A percentile compares a stretch with the other conserved stretches of the same genome.
Conservation (phyloP, 1,139 yeast species). For the Magnusiomyces magnusii region DNA sequence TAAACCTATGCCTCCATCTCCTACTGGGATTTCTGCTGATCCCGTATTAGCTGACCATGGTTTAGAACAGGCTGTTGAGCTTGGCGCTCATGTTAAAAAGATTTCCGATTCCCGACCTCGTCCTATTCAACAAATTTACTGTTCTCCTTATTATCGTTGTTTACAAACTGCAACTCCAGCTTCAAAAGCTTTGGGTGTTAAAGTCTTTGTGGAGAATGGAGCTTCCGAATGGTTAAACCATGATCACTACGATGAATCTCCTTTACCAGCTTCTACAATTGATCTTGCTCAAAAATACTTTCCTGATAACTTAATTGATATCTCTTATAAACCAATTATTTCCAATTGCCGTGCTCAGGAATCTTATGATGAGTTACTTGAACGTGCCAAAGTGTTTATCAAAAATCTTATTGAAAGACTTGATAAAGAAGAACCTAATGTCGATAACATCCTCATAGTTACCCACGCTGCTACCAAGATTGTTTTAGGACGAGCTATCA, state of each 20-base stretch:
- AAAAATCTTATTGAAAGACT: conserved; percentile 43
- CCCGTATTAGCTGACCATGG: conserved; percentile 78
- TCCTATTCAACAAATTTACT: conserved; percentile 51
- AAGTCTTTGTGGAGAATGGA: conserved; percentile 45
- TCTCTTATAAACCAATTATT: conserved; percentile 39
- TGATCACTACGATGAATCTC: conserved; percentile 19
- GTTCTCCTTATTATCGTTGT: conserved; percentile 88
- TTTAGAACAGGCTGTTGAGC: conserved; percentile 65
- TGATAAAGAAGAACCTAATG: conserved; percentile 47
- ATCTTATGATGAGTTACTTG: conserved; percentile 51
- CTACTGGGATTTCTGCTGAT: conserved; percentile 78
- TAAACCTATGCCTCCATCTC: conserved; percentile 61
- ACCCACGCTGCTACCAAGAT: conserved; percentile 85
- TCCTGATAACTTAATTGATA: conserved; percentile 30
- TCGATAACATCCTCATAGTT: conserved; percentile 51
- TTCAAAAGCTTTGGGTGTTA: conserved; percentile 47
- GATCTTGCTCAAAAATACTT: neutral
- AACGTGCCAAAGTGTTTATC: conserved; percentile 48
- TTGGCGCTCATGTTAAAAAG: conserved; percentile 44
- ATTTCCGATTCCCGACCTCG: conserved; percentile 36
- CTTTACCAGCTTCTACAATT: conserved; percentile 6
- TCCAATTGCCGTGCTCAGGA: conserved; percentile 65
- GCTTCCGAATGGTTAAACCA: conserved; percentile 38
- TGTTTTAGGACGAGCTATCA: conserved; percentile 63
- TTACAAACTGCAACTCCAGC: conserved; percentile 71